Evolutionary conservation across 2,329 filamentous ascomycete species (phyloP).

Genomic region (Aspergillus spinulosporus): DNA sequence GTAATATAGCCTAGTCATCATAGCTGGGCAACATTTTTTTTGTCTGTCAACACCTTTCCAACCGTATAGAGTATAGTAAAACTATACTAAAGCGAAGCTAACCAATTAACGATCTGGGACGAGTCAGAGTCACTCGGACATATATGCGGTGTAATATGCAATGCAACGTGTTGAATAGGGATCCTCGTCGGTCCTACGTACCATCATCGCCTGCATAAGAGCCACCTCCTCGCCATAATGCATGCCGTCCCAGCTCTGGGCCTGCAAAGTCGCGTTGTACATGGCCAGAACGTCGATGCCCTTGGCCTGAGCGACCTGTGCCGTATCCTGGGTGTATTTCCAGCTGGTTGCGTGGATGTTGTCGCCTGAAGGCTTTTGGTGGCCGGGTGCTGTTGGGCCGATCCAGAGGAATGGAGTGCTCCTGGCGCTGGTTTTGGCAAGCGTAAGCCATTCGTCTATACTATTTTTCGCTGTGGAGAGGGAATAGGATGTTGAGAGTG

Average conservation of each 20-base stretch:
- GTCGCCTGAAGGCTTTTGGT: conserved; percentile 32
- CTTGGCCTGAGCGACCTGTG: conserved; percentile 33
- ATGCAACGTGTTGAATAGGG: conserved; percentile 8
- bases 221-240: conserved; percentile 43
- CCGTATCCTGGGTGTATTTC: conserved; percentile 42
- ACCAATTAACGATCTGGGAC: conserved; percentile 26
- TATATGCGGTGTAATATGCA: conserved; percentile 1
- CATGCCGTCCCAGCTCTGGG: conserved; percentile 40
- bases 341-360: conserved; percentile 38
- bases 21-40: neutral
- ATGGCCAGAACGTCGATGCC: conserved; percentile 45
- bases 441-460: conserved; percentile 43
- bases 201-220: conserved; percentile 48
- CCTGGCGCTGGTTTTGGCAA: conserved; percentile 37
- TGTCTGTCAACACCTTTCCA: neutral
- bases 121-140: conserved; percentile 8
- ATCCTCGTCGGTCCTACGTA: conserved; percentile 20
- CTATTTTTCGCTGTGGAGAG: conserved; percentile 31
- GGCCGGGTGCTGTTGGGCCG: conserved; percentile 42
- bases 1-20: neutral
- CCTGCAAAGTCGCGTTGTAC: conserved; percentile 48
- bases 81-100: conserved; percentile 20
- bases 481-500: conserved; percentile 35
- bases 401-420: conserved; percentile 48
- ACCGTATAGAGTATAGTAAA: neutral